These are phyloP conservation scores for Agapanthus africanus DNA, from an alignment of 106 monocot species.

Conservation along the genomic window DNA sequence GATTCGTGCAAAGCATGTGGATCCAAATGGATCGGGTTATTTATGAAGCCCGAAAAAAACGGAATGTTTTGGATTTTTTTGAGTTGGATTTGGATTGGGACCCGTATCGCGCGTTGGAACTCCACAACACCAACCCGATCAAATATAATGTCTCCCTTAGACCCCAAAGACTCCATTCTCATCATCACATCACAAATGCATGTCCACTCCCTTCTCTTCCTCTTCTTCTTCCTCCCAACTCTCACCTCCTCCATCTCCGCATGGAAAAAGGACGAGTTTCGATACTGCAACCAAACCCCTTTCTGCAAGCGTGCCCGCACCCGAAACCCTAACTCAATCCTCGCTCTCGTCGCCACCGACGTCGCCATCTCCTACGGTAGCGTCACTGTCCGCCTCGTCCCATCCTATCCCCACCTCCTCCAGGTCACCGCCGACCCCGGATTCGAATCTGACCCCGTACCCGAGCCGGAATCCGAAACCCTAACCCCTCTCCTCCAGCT, in stretches of 20 bases:
- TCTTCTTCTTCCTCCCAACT: slow-evolving; percentile 22
- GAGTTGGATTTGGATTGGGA: too few relatives aligned
- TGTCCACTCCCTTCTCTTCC: slow-evolving; percentile 10
- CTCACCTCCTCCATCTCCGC: slow-evolving; percentile 22
- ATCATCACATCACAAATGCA: too few relatives aligned
- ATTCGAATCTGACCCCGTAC: slow-evolving; percentile 4
- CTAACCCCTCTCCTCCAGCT: slow-evolving; percentile 43
- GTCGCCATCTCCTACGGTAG: slow-evolving; percentile 53
- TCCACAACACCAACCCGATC: too few relatives aligned
- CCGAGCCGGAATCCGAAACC: slow-evolving; percentile 6
- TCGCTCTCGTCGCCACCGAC: slow-evolving; percentile 34
- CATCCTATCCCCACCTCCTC: slow-evolving; percentile 24
- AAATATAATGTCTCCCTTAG: too few relatives aligned
- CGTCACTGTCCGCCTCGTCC: slow-evolving; percentile 41
- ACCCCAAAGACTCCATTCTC: too few relatives aligned
- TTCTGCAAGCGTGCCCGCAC: slow-evolving; percentile 88
- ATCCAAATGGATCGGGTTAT: too few relatives aligned
- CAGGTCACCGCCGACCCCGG: slow-evolving; percentile 40
- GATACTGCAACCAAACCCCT: slow-evolving; percentile 81
- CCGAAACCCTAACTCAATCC: slow-evolving; percentile 66
- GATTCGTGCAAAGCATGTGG: too few relatives aligned
- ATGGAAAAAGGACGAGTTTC: slow-evolving; percentile 98
- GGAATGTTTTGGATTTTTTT: too few relatives aligned
- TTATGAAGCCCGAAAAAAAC: too few relatives aligned
- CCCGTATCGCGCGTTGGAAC: too few relatives aligned